Percentiles rank a stretch among this genome's conserved stretches.
Evolutionary conservation across 768 basidiomycete genomes (phyloP).

Genomic region (Suillus bovinus): DNA sequence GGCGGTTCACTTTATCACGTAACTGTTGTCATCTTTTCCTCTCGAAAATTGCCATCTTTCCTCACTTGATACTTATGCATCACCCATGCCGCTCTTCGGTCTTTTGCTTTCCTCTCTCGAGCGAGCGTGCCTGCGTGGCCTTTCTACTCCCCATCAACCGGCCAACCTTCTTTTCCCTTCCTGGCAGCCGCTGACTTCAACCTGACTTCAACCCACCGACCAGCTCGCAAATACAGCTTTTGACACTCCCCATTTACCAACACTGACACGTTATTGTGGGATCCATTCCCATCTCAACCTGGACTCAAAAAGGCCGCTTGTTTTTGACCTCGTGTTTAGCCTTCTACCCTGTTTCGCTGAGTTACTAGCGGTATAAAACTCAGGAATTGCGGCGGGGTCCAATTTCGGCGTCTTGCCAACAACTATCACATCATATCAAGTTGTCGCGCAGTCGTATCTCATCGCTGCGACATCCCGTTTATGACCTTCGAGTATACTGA

Average conservation of each 20-base stretch:
- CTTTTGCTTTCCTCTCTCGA: slow-evolving; percentile 17
- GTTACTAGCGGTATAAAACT: slow-evolving; percentile 42
- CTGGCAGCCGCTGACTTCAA: slow-evolving; percentile 10
- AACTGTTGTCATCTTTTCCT: slow-evolving; percentile 24
- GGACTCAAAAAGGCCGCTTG: slow-evolving; percentile 32
- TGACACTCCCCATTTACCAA: slow-evolving; percentile 17
- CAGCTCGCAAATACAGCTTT: slow-evolving; percentile 11
- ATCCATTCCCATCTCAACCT: slow-evolving; percentile 26
- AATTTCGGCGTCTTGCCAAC: slow-evolving; percentile 39
- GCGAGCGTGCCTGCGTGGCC: slow-evolving; percentile 8
- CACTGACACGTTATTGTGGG: slow-evolving; percentile 14
- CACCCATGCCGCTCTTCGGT: slow-evolving; percentile 19
- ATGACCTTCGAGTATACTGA: slow-evolving; percentile 32
- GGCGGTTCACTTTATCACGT: slow-evolving; percentile 32
- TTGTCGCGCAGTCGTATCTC: slow-evolving; percentile 14
- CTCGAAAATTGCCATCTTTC: slow-evolving; percentile 19
- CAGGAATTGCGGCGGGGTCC: slow-evolving; percentile 38
- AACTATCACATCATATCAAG: slow-evolving; percentile 32
- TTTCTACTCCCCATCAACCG: slow-evolving; percentile 26
- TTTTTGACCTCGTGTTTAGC: slow-evolving; percentile 36
- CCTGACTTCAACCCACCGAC: slow-evolving; percentile 10
- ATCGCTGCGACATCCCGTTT: slow-evolving; percentile 11
- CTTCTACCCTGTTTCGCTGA: slow-evolving; percentile 40
- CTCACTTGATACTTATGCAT: slow-evolving; percentile 18
- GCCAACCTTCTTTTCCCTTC: slow-evolving; percentile 24